Evolutionary conservation across 129 eudicot species (phyloP).

Genomic region (Chrysanthemum makinoi): DNA sequence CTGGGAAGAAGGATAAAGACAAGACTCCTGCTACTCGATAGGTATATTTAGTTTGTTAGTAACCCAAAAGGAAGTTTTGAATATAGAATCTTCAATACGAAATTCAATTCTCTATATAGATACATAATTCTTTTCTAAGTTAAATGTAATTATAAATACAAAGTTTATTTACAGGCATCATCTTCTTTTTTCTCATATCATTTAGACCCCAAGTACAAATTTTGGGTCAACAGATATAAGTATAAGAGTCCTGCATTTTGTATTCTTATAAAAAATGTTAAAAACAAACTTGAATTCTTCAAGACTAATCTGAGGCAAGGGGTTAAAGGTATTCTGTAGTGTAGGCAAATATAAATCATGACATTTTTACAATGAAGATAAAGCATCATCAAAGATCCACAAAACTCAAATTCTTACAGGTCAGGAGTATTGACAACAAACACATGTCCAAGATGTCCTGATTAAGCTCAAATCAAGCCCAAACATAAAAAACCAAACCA

Average conservation of each 20-base stretch:
- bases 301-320: neutral
- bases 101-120: neutral
- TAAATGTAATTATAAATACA: slow-evolving; percentile 27
- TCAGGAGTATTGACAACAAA: slow-evolving; percentile 28
- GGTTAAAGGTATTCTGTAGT: neutral
- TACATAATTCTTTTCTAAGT: slow-evolving; percentile 8
- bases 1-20: slow-evolving; percentile 70
- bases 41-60: slow-evolving; percentile 12
- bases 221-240: no score
- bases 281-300: neutral
- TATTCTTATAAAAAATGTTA: no score
- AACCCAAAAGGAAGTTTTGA: slow-evolving; percentile 20
- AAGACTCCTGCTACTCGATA: slow-evolving; percentile 21
- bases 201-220: neutral
- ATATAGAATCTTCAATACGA: slow-evolving; percentile 18
- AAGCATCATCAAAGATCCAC: slow-evolving; percentile 25
- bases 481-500: slow-evolving; percentile 20
- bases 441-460: slow-evolving; percentile 12
- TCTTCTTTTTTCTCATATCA: neutral
- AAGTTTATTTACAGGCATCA: no score
- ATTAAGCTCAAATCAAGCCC: slow-evolving; percentile 33
- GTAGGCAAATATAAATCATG: slow-evolving; percentile 21
- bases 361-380: slow-evolving; percentile 11
- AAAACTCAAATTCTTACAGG: slow-evolving; percentile 31
- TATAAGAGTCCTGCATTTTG: no score